Percentiles rank a stretch among this genome's conserved stretches.
These are phyloP conservation scores for Tolypocladium amazonense DNA, from an alignment of 2,329 filamentous ascomycete genomes.

Conservation along the genomic window DNA sequence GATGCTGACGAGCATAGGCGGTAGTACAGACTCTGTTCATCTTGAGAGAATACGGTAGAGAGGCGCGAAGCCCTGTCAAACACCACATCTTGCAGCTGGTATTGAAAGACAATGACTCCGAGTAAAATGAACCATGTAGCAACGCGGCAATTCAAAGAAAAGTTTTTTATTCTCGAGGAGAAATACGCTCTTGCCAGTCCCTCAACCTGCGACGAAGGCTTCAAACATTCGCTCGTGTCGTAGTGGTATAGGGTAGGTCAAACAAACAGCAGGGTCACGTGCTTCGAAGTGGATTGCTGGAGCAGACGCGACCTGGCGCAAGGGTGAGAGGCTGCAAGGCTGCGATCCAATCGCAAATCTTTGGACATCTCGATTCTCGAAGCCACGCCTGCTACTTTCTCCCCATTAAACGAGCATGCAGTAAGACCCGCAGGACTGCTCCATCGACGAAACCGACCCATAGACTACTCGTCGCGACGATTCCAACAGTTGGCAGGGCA, in stretches of 20 bases:
- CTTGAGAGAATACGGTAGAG: constrained; percentile 2
- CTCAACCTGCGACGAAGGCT: background rate
- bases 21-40: constrained; percentile 11
- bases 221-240: background rate
- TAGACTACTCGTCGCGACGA: constrained; percentile 3
- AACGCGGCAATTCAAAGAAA: background rate
- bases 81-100: too few relatives aligned
- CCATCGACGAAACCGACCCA: background rate
- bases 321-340: constrained; percentile 12
- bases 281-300: constrained; percentile 11
- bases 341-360: constrained; percentile 21
- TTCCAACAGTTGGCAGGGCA: background rate
- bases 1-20: constrained; percentile 26
- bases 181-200: background rate
- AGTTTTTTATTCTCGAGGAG: background rate
- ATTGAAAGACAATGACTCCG: background rate
- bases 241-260: background rate
- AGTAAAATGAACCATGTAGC: background rate
- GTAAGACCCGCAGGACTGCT: background rate
- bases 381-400: background rate
- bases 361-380: background rate
- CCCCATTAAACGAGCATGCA: background rate
- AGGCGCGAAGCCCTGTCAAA: background rate
- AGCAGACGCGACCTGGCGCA: constrained; percentile 14
- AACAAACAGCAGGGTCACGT: constrained; percentile 12